Evolutionary conservation across 1,284 basidiomycete species (phyloP).

Genomic region (Ceratobasidium sp.): DNA sequence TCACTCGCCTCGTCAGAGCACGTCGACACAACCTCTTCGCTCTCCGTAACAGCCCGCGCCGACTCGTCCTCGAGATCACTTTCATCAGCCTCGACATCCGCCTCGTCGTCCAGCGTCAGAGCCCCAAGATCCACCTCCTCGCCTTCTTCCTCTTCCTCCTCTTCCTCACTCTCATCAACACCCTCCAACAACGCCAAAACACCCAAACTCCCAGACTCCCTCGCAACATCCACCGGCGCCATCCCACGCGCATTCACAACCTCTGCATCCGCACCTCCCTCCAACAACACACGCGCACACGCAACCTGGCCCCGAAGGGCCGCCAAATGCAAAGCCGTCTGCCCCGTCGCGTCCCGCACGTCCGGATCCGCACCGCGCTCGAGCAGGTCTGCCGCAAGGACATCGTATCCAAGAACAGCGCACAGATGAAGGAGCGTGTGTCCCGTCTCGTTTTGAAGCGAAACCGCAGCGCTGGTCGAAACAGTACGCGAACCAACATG

Average conservation of each 20-base stretch:
- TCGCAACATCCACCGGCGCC: slow-evolving; percentile 82
- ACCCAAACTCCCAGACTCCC: slow-evolving; percentile 64
- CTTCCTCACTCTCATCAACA: slow-evolving; percentile 56
- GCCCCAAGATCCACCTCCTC: slow-evolving; percentile 47
- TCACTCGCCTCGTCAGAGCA: slow-evolving; percentile 48
- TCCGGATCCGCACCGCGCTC: slow-evolving; percentile 82
- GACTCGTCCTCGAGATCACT: slow-evolving; percentile 75
- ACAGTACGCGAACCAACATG: slow-evolving; percentile 33
- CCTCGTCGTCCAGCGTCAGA: slow-evolving; percentile 12
- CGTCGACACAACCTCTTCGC: slow-evolving; percentile 53
- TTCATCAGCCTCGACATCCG: slow-evolving; percentile 58
- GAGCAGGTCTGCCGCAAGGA: slow-evolving; percentile 80
- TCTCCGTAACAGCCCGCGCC: slow-evolving; percentile 56
- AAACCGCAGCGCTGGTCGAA: slow-evolving; percentile 44
- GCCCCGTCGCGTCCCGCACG: slow-evolving; percentile 89
- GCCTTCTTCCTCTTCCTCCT: slow-evolving; percentile 69
- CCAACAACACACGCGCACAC: slow-evolving; percentile 77
- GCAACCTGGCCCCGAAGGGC: slow-evolving; percentile 74
- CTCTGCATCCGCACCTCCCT: slow-evolving; percentile 83
- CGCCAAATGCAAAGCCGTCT: slow-evolving; percentile 90
- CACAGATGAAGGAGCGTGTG: slow-evolving; percentile 92
- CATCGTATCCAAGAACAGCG: slow-evolving; percentile 81
- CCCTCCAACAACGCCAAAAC: slow-evolving; percentile 58
- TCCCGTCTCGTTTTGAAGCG: slow-evolving; percentile 62
- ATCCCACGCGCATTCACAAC: slow-evolving; percentile 82